phyloP scores from a whole-genome alignment of 2,329 filamentous ascomycete genomes.

The Zymoseptoria pseudotritici region DNA sequence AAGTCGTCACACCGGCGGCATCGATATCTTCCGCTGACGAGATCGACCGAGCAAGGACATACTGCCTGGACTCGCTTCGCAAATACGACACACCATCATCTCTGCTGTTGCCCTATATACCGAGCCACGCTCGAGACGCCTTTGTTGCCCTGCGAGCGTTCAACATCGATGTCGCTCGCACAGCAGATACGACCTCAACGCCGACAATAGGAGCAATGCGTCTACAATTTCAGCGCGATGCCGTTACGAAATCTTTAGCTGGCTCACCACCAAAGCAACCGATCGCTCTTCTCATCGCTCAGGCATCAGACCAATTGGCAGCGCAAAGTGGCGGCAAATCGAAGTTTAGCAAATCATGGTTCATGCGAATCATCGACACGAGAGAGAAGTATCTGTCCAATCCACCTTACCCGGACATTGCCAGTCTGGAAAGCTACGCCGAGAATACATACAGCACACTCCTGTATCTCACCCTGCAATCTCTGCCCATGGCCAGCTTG shows the following conservation, averaged over 20 bases:
- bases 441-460: slow-evolving; percentile 93
- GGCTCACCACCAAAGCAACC: slow-evolving; percentile 81
- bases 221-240: slow-evolving; percentile 91
- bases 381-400: slow-evolving; percentile 79
- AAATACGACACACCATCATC: slow-evolving; percentile 85
- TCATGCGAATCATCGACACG: slow-evolving; percentile 65
- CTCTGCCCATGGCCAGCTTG: slow-evolving; percentile 70
- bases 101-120: slow-evolving; percentile 78
- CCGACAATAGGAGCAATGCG: slow-evolving; percentile 81
- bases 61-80: slow-evolving; percentile 56
- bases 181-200: slow-evolving; percentile 83
- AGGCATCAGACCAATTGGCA: slow-evolving; percentile 56
- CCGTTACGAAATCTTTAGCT: slow-evolving; percentile 68
- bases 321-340: slow-evolving; percentile 40
- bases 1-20: slow-evolving; percentile 19
- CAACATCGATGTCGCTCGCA: slow-evolving; percentile 83
- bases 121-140: slow-evolving; percentile 63
- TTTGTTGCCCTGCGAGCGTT: slow-evolving; percentile 87
- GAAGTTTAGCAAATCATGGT: slow-evolving; percentile 50
- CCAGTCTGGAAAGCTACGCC: slow-evolving; percentile 74
- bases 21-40: slow-evolving; percentile 32
- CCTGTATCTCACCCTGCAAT: slow-evolving; percentile 77
- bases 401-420: slow-evolving; percentile 66
- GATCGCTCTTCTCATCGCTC: slow-evolving; percentile 74
- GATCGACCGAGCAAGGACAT: slow-evolving; percentile 47